Evolutionary conservation across 192 early-diverging fungal species (phyloP), one percentile per base, ranked within the genome.

Genomic region (Lunasporangiospora selenospora): DNA sequence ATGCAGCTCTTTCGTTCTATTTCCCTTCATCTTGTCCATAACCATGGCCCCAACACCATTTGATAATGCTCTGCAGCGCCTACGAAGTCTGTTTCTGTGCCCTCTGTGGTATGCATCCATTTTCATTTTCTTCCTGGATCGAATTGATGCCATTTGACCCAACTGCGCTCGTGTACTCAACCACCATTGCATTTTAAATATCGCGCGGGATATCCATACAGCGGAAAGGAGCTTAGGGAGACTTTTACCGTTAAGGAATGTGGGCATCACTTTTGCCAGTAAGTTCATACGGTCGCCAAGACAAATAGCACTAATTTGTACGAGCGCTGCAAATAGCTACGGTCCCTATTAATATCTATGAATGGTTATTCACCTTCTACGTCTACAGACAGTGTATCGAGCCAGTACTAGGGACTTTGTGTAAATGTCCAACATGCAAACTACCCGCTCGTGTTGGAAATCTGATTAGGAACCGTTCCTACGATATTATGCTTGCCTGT

Each of bases 241-340:
- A 73, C 76, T 16, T 23, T 51, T 29, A 75, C 76, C 1, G 37
- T 78, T n/a, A 44, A 51, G 36, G 76, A 78, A 50, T 78, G 76
- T 23, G 76, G 76, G 0, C 76, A 78, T 27, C 53, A 65, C 44
- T 78, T 78, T 55, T 78, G 76, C 76, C 18, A 56, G 76, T 78
- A 59, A 44, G 76, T 24, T 6, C 26, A 23, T 21, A 34, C 10
- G 31, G 32, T 21, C 21, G 48, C 13, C 21, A 21, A 33, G n/a
- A n/a, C n/a, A n/a, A n/a, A n/a, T n/a, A n/a, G n/a, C n/a, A n/a
- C n/a, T n/a, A n/a, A n/a, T n/a, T n/a, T n/a, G n/a, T n/a, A n/a
- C n/a, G n/a, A n/a, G n/a, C n/a, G n/a, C n/a, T n/a, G n/a, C n/a
- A n/a, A n/a, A n/a, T n/a, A n/a, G n/a, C n/a, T n/a, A n/a, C n/a